phyloP scores from a whole-genome alignment of 2,329 filamentous ascomycete species.

The Penicillium digitatum region DNA sequence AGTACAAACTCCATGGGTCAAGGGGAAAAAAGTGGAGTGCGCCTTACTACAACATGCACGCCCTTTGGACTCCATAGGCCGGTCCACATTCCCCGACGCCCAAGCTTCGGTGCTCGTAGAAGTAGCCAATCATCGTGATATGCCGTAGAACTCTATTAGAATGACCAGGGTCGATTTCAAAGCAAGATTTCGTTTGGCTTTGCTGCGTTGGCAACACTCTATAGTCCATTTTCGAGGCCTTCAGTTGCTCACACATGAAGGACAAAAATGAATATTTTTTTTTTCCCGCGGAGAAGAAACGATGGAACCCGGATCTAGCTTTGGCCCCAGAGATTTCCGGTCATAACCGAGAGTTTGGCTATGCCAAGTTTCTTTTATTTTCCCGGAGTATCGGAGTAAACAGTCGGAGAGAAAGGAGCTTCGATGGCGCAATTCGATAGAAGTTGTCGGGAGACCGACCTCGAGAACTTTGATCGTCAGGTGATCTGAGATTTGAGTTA shows the following conservation, averaged over 20 bases:
- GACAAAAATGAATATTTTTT: too few relatives aligned
- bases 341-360: conserved; percentile 16
- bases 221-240: background rate
- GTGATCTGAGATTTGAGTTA: background rate
- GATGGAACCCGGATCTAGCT: conserved; percentile 6
- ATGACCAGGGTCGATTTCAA: conserved; percentile 9
- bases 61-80: conserved; percentile 23
- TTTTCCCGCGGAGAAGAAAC: conserved; percentile 19
- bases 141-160: conserved; percentile 1
- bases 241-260: background rate
- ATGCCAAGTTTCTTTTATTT: conserved; percentile 6
- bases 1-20: background rate
- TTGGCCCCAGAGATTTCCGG: conserved; percentile 25
- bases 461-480: background rate
- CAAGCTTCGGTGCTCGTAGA: background rate
- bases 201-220: background rate
- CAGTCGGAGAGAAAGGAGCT: background rate
- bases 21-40: conserved; percentile 12
- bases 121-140: conserved; percentile 12
- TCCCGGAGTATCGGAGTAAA: conserved; percentile 1
- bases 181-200: background rate
- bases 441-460: background rate
- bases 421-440: background rate
- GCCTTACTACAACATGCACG: conserved; percentile 23
- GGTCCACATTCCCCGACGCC: conserved; percentile 9